Conservation (phyloP, 257 asterid genomes). For the Mitragyna speciosa region DNA sequence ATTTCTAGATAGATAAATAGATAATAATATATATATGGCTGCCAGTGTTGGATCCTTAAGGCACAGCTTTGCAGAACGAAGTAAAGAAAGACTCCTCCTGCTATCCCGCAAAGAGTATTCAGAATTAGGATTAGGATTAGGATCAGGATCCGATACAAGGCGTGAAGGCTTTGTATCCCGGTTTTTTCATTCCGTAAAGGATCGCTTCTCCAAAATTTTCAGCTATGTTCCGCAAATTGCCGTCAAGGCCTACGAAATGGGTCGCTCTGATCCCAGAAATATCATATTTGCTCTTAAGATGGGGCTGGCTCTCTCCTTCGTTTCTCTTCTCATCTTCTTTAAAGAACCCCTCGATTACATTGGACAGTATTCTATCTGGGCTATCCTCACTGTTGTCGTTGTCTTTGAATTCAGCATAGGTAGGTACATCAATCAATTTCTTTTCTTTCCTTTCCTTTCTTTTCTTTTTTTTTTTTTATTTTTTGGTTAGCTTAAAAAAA, state of each 20-base stretch:
- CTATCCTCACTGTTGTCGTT: constrained; percentile 68
- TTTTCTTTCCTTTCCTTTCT: neutral
- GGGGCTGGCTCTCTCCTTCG: constrained; percentile 45
- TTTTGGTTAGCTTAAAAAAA: too few relatives aligned
- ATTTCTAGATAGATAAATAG: neutral
- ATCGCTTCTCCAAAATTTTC: constrained; percentile 12
- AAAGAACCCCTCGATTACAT: constrained; percentile 43
- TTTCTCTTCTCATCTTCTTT: constrained; percentile 50
- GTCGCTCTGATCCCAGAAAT: constrained; percentile 50
- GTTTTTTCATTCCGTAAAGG: constrained; percentile 21
- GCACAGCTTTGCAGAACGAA: constrained; percentile 61
- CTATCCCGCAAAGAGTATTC: constrained; percentile 47
- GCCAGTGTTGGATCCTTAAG: constrained; percentile 50
- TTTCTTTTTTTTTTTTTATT: neutral
- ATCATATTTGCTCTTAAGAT: constrained; percentile 44
- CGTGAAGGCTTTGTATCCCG: constrained; percentile 39
- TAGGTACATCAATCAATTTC: constrained; percentile 7
- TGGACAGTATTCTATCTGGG: constrained; percentile 45
- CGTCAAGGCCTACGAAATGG: constrained; percentile 37
- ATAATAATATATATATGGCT: constrained; percentile 50
- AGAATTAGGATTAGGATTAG: constrained; percentile 38
- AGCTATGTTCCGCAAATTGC: constrained; percentile 11
- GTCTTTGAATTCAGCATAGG: constrained; percentile 94
- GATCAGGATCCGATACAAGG: constrained; percentile 13
- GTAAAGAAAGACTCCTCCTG: constrained; percentile 57